A percentile compares a stretch with the other conserved stretches of the same genome.
phyloP scores from a whole-genome alignment of 768 basidiomycete species.

The Filobasidium floriforme region DNA sequence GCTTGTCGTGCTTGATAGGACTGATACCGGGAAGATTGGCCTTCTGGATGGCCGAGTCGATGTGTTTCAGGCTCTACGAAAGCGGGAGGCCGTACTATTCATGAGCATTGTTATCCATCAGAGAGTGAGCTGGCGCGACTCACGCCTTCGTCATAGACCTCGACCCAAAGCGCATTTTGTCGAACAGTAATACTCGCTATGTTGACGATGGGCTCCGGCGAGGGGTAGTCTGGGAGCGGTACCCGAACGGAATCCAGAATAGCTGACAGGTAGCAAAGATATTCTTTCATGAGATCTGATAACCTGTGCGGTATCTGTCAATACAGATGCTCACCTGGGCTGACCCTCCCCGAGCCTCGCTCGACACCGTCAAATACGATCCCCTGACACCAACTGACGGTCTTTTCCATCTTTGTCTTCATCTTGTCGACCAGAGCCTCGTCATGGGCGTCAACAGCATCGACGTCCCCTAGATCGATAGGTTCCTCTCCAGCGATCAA shows the following conservation, averaged over 20 bases:
- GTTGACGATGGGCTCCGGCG: slow-evolving; percentile 30
- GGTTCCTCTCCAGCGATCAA: slow-evolving; percentile 14
- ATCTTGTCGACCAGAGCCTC: slow-evolving; percentile 47
- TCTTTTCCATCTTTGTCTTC: slow-evolving; percentile 45
- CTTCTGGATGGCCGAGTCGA: slow-evolving; percentile 42
- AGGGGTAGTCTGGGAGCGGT: slow-evolving; percentile 25
- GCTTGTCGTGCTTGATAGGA: slow-evolving; percentile 36
- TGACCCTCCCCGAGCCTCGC: slow-evolving; percentile 36
- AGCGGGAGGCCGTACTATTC: too few species aligned
- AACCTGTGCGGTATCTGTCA: background rate
- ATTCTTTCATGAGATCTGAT: background rate
- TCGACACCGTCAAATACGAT: slow-evolving; percentile 45
- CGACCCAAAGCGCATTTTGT: slow-evolving; percentile 36
- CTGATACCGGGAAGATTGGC: slow-evolving; percentile 44
- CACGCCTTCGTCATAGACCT: slow-evolving; percentile 43
- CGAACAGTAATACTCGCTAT: slow-evolving; percentile 41
- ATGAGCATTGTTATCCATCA: too few species aligned
- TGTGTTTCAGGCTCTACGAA: slow-evolving; percentile 40
- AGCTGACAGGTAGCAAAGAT: slow-evolving; percentile 25
- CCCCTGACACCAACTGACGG: slow-evolving; percentile 44
- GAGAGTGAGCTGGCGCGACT: slow-evolving; percentile 10
- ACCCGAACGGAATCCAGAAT: slow-evolving; percentile 42
- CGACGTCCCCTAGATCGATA: slow-evolving; percentile 53
- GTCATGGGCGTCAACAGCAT: slow-evolving; percentile 51
- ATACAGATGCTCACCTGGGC: slow-evolving; percentile 31